A percentile compares a stretch with the other conserved stretches of the same genome.
These are phyloP conservation scores for Primulina huaijiensis DNA, from an alignment of 257 asterid species.

Conservation along the genomic window DNA sequence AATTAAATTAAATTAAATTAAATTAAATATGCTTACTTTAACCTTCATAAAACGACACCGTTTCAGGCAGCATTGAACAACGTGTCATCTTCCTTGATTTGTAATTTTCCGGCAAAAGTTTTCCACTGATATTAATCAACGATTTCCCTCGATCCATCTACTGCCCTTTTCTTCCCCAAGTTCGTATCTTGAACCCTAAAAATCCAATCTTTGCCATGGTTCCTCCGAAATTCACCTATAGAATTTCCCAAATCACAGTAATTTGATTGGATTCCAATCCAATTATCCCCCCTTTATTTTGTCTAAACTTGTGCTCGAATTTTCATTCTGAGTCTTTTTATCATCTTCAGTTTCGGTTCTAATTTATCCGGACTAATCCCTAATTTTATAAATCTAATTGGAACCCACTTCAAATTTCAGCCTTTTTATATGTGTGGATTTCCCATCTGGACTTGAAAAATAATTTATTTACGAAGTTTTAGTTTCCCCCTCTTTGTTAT, in stretches of 20 bases:
- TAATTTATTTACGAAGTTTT: slow-evolving; percentile 23
- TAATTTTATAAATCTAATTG: slow-evolving; percentile 18
- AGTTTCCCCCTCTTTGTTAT: slow-evolving; percentile 12
- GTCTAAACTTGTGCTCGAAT: slow-evolving; percentile 23
- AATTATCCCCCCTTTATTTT: slow-evolving; percentile 2
- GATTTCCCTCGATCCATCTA: background rate
- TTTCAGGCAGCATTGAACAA: too few relatives aligned
- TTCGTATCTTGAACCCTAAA: slow-evolving; percentile 29
- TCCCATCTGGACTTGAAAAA: slow-evolving; percentile 21
- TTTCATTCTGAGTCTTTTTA: slow-evolving; percentile 17
- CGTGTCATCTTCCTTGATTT: background rate
- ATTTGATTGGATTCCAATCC: slow-evolving; percentile 19
- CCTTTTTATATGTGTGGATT: slow-evolving; percentile 22
- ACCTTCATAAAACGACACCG: too few relatives aligned
- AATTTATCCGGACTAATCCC: background rate
- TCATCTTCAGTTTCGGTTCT: background rate
- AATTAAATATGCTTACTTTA: too few relatives aligned
- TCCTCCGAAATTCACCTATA: background rate
- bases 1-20: too few relatives aligned
- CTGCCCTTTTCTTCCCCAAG: background rate
- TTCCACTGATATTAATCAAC: background rate
- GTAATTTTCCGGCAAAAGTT: background rate
- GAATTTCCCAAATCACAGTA: slow-evolving; percentile 3
- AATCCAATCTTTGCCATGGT: slow-evolving; percentile 25
- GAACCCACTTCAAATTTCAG: slow-evolving; percentile 7